Evolutionary conservation across 257 asterid genomes (phyloP).

Genomic region (Solanum bulbocastanum): DNA sequence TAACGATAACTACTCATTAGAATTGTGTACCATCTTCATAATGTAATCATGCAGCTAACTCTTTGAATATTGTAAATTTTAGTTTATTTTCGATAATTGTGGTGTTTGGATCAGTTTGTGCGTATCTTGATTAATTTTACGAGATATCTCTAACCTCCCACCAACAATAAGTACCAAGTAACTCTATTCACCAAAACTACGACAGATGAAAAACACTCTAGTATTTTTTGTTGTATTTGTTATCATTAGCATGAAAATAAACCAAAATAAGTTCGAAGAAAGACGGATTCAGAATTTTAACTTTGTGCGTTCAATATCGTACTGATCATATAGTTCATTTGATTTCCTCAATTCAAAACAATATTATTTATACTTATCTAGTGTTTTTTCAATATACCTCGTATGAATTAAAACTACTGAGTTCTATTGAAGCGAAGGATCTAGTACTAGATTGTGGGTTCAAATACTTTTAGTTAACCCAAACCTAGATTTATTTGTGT

Average conservation of each 20-base stretch:
- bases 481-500: neutral
- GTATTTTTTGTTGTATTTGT: neutral
- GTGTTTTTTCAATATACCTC: neutral
- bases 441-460: too few relatives aligned
- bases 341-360: neutral
- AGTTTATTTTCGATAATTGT: too few relatives aligned
- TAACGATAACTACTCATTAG: neutral
- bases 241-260: neutral
- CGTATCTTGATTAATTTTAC: rapidly evolving
- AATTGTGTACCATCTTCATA: neutral
- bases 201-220: neutral
- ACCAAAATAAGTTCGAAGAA: neutral
- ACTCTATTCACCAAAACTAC: neutral
- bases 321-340: neutral
- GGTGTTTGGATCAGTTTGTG: neutral
- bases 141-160: neutral
- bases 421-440: neutral
- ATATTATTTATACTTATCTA: neutral
- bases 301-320: neutral
- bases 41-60: neutral
- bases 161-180: too few relatives aligned
- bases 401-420: neutral
- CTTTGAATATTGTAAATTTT: neutral
- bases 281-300: neutral
- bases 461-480: neutral